Base-by-base conservation (phyloP, 371 early-diverging fungal species). In the Phascolomyces articulosus region DNA sequence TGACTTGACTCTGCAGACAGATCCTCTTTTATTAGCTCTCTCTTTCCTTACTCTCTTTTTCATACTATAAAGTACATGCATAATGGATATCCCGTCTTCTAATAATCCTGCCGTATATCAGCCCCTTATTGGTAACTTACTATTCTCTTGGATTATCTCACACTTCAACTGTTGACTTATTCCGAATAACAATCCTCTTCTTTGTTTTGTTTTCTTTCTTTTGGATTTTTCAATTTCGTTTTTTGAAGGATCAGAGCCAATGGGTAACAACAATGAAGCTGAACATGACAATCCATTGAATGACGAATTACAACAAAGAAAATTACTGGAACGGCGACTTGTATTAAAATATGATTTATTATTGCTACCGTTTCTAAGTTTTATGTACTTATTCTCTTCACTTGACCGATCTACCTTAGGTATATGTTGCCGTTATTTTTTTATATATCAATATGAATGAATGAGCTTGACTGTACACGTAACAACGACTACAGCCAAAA, bases 371-470 rank as follows among this genome's bases (percentile, higher is more conserved):
- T 73, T 84, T 41, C 67, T 85, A 4, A 79, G 83, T 20, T 64
- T 85, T 6, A 76, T 84, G 74, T 84, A 84, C 49, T 67, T 84
- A 4, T 80, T 81, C 61, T 78, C 77, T 9, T 82, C 82, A 23
- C 69, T 84, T 54, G 84, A 84, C 67, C 68, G 84, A 53, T 78
- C 82, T 3, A 84, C 80, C 23, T 56, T 84, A 53, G 84, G 84
- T 79, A 66, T 47, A 20, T 48, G 6, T 11, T 21, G 3, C 40
- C 13, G 20, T 41, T 41, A 24, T 21, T 7, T 31, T 26, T 24
- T 24, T 51, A 4, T 23, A 47, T 1, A 47, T 1, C 47, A 47
- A 20, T 47, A 20, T n/a, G n/a, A n/a, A n/a, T n/a, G n/a, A n/a
- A n/a, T n/a, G n/a, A n/a, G n/a, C n/a, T n/a, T n/a, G n/a, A n/a